A percentile compares a stretch with the other conserved stretches of the same genome.
phyloP scores from a whole-genome alignment of 2,329 filamentous ascomycete genomes.

The Venturia asperata region DNA sequence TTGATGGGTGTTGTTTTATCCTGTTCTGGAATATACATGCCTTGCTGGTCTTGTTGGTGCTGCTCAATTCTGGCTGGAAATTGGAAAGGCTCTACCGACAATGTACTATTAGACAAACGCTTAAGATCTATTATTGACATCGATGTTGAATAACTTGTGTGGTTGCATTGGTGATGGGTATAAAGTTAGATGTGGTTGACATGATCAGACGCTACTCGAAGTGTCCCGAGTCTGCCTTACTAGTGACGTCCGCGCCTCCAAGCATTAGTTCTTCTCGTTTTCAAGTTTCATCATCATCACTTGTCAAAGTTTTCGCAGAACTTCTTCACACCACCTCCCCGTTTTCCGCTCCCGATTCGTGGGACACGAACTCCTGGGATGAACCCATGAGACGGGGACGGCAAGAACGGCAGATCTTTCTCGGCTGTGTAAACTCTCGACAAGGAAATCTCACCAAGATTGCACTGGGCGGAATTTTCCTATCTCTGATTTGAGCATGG shows the following conservation, averaged over 20 bases:
- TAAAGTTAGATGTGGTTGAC: too few relatives aligned
- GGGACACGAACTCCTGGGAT: slow-evolving; percentile 3
- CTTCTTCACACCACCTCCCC: neutral
- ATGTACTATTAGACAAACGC: too few relatives aligned
- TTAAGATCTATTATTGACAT: too few relatives aligned
- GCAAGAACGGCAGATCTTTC: neutral
- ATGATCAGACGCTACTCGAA: too few relatives aligned
- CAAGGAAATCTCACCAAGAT: neutral
- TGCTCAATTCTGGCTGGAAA: too few relatives aligned
- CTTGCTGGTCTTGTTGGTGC: too few relatives aligned
- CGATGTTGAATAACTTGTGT: too few relatives aligned
- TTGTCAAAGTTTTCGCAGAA: neutral
- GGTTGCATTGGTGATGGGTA: too few relatives aligned
- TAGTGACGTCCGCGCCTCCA: neutral
- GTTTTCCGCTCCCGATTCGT: neutral
- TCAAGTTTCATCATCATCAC: neutral
- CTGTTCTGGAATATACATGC: too few relatives aligned
- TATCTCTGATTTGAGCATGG: neutral
- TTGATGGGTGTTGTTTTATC: too few relatives aligned
- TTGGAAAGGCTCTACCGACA: too few relatives aligned
- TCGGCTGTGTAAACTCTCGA: neutral
- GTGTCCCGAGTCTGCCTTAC: neutral
- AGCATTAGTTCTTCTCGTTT: neutral
- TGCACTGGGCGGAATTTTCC: neutral
- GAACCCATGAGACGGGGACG: neutral